These are phyloP conservation scores for Saccharomycopsis lassenensis DNA, from an alignment of 805 yeast species.

Conservation along the genomic window DNA sequence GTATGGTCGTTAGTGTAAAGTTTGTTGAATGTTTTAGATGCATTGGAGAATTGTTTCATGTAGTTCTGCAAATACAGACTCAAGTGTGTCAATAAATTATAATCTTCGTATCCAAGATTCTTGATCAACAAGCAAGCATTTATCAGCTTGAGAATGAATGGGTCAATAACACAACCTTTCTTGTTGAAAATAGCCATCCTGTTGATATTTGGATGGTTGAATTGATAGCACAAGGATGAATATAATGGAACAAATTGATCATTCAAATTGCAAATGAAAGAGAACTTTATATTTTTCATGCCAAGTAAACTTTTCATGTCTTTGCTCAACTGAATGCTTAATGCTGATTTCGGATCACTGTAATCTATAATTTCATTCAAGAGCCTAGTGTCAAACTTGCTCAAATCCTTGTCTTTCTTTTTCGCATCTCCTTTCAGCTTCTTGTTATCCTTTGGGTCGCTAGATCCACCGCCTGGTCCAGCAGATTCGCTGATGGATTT, in stretches of 20 bases:
- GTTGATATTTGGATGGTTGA: constrained; percentile 80
- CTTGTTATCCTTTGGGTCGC: too few relatives aligned
- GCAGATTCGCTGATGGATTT: too few relatives aligned
- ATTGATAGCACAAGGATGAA: constrained; percentile 73
- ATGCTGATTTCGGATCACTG: constrained; percentile 65
- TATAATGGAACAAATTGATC: constrained; percentile 90
- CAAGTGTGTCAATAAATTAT: constrained; percentile 74
- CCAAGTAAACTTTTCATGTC: constrained; percentile 55
- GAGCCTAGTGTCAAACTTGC: constrained; percentile 80
- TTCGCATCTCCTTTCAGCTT: background rate
- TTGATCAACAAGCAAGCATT: constrained; percentile 62
- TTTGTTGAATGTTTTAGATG: constrained; percentile 73
- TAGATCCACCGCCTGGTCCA: too few relatives aligned
- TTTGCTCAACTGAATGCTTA: constrained; percentile 58
- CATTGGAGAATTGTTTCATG: constrained; percentile 89
- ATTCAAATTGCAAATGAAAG: constrained; percentile 79
- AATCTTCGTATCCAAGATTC: constrained; percentile 73
- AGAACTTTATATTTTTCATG: constrained; percentile 56
- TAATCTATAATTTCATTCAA: constrained; percentile 76
- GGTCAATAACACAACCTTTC: constrained; percentile 55
- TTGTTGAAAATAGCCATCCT: constrained; percentile 88
- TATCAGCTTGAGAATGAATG: constrained; percentile 64
- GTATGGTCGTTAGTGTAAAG: constrained; percentile 50
- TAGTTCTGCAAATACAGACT: constrained; percentile 58
- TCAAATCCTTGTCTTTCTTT: constrained; percentile 25